Conservation (phyloP, 1,284 basidiomycete genomes). For the Amylostereum areolatum region DNA sequence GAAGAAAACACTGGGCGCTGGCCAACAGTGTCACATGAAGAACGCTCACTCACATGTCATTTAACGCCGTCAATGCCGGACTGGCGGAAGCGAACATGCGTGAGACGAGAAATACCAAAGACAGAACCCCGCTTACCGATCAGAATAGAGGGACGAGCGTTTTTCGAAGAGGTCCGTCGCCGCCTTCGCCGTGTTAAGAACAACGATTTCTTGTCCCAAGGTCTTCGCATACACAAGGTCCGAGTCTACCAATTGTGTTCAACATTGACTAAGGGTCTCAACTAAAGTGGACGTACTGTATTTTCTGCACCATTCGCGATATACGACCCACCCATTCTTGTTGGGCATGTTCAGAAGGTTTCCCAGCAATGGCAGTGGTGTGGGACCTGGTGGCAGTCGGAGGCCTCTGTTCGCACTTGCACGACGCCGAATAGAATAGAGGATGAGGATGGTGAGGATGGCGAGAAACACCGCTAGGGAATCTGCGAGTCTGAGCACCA, state of each 20-base stretch:
- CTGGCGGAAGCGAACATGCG: neutral
- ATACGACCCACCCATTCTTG: constrained; percentile 11
- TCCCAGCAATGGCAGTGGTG: constrained; percentile 15
- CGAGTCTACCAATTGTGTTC: neutral
- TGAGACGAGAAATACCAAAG: neutral
- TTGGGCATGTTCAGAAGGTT: constrained; percentile 17
- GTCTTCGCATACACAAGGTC: neutral
- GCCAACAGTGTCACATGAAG: neutral
- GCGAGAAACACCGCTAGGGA: too few species aligned
- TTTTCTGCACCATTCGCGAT: constrained; percentile 12
- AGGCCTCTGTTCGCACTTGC: neutral
- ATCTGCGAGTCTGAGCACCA: too few species aligned
- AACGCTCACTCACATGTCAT: neutral
- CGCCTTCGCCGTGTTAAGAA: neutral
- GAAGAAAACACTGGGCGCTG: neutral
- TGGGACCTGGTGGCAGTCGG: constrained; percentile 2
- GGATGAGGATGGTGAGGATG: too few species aligned
- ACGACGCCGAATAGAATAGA: neutral
- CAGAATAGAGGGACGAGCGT: neutral
- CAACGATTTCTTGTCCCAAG: neutral
- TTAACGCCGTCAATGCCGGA: neutral
- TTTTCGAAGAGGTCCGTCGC: neutral
- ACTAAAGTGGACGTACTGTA: constrained; percentile 14
- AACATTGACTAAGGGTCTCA: neutral
- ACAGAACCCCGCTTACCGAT: constrained; percentile 3